Base-by-base conservation (phyloP, 2,329 filamentous ascomycete genomes). In the Seiridium cupressi region DNA sequence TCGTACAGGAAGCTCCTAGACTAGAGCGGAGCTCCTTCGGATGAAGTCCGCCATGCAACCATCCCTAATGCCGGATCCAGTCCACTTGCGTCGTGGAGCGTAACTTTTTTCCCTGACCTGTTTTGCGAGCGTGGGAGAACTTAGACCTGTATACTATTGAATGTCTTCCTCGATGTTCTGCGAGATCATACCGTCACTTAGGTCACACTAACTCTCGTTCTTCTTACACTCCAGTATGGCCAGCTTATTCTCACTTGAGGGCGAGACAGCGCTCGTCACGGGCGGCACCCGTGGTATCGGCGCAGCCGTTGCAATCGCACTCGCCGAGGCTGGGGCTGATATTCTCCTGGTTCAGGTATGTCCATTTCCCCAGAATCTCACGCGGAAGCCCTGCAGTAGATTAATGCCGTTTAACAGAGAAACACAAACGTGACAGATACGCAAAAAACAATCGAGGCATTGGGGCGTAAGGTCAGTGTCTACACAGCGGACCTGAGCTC, bases 311-410 rank as follows among this genome's bases (percentile, higher is more conserved):
- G 84, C 84, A 42, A 71, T 87, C 61, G 84, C 77, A 18, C 79
- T 87, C 31, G 84, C 84, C 59, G 84, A 86, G 69, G 84, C 83
- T 58, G 84, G 84, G 36, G 83, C 83, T 57, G 82, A 86, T 67
- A 73, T 86, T 58, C 72, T 86, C 49, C 74, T 86, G 35, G 75
- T 85, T 51, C 82, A 85, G 31, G 57, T 59, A 59, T n/a, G 55
- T 35, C 31, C 9, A 18, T 9, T 18, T n/a, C 32, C 3, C 34
- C 34, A 35, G 13, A 46, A 4, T 10, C 46, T 26, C 35, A 6
- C 31, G 1, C 2, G 31, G 4, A 13, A 34, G 5, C 31, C n/a
- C 31, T 35, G n/a, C 10, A 3, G 18, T 11, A 47, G n/a, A 18
- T 58, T 8, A 5, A 31, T 53, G 3, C 6, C 10, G 1, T 42